Base-by-base conservation (phyloP, 2,329 filamentous ascomycete genomes). In the Trichoderma arundinaceum region DNA sequence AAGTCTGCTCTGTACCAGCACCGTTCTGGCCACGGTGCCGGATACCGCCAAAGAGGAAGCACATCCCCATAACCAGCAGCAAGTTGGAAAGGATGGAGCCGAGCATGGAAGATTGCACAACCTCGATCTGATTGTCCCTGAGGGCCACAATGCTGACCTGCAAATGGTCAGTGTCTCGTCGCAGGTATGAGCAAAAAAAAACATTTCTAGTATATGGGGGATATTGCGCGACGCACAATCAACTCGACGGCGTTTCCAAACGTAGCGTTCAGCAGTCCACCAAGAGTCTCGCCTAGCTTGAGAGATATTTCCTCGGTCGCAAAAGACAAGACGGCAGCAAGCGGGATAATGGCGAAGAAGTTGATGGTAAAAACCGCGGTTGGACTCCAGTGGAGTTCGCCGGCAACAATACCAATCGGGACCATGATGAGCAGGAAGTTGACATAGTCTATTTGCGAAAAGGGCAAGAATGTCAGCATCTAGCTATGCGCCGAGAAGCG, bases 61-160 rank as follows among this genome's bases (percentile, higher is more conserved):
- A 92, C 83, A 91, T 92, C 72, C 90, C 90, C 75, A 93, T 85
- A 53, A 93, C 94, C 22, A 98, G 87, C 7, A 98, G 85, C 69
- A 97, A 89, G 78, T 98, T 98, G 70, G 94, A 97, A 44, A 98
- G 83, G 72, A 98, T 96, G 74, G 92, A 96, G 54, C 95, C 94
- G 39, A 98, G 88, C 94, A 98, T 98, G 69, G 92, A 96, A 19
- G 94, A 91, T 80, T 98, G 95, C n/a, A 98, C 94, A 70, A 98
- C 94, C 72, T 94, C 89, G 74, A 97, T 96, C 79, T 98, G 91
- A 69, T 88, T 88, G 72, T 95, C 88, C 70, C 83, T 87, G 52
- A 99, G 85, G 17, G 95, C 95, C 69, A 98, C 90, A 71, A 98
- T 94, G 76, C 92, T 96, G 75, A 96, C 92, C 91, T 94, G 74